Conservation (phyloP, 192 early-diverging fungal genomes). For the Linnemannia hyalina region DNA sequence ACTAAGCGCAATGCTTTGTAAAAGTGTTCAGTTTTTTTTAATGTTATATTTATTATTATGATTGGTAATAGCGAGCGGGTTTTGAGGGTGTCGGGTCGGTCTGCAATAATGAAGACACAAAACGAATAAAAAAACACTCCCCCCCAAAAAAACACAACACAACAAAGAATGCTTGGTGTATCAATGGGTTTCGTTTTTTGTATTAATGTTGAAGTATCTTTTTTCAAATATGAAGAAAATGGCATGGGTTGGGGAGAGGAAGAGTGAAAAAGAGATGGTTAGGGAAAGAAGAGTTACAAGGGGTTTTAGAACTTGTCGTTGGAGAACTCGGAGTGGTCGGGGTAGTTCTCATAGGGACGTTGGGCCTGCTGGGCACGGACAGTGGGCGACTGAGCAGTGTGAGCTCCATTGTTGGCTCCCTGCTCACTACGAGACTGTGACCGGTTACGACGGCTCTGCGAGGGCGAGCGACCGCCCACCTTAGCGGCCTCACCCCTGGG, state of each 20-base stretch:
- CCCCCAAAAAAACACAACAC: too few relatives aligned
- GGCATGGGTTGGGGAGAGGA: too few relatives aligned
- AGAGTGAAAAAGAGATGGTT: not conserved
- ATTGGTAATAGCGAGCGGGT: too few relatives aligned
- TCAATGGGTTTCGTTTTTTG: too few relatives aligned
- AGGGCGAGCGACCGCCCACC: not conserved
- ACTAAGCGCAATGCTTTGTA: conserved; percentile 69
- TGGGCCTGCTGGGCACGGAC: not conserved
- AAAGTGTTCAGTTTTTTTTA: not conserved
- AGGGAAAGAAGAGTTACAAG: not conserved
- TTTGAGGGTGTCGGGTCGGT: too few relatives aligned
- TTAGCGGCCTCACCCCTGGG: not conserved
- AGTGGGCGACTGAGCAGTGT: not conserved
- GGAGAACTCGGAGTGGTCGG: not conserved
- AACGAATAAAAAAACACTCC: too few relatives aligned
- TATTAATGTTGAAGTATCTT: too few relatives aligned
- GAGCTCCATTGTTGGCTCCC: too few relatives aligned
- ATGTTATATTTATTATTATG: not conserved
- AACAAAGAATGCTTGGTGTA: too few relatives aligned
- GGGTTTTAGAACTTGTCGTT: not conserved
- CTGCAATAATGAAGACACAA: too few relatives aligned
- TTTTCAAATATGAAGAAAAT: too few relatives aligned
- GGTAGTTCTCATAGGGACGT: not conserved
- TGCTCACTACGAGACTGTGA: not conserved
- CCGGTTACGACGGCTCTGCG: conserved; percentile 5